Conservation (phyloP, 108 stramenopile species). For the Parietichytrium sp. region DNA sequence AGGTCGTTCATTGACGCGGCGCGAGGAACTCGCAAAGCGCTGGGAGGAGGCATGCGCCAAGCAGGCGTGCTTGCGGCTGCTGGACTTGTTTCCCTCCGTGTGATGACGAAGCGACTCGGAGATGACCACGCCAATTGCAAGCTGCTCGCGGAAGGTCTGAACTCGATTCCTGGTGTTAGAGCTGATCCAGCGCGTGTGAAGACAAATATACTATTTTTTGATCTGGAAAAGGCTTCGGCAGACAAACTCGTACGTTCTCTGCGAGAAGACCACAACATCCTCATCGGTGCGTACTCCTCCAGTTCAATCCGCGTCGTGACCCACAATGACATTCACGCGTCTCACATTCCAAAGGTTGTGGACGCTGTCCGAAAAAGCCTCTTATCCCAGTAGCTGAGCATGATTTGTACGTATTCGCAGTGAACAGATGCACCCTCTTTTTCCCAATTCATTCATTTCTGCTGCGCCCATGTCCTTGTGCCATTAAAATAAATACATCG, state of each 20-base stretch:
- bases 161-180: constrained; percentile 8
- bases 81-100: constrained; percentile 78
- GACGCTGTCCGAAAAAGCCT: constrained; percentile 8
- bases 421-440: no score
- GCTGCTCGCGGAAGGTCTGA: constrained; percentile 49
- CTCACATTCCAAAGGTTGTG: background rate
- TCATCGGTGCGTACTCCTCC: constrained; percentile 7
- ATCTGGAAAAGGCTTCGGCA: background rate
- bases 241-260: background rate
- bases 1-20: constrained; percentile 69
- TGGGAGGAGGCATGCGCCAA: constrained; percentile 96
- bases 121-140: constrained; percentile 67
- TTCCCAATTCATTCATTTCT: no score
- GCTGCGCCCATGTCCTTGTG: no score
- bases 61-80: constrained; percentile 83
- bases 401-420: no score
- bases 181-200: constrained; percentile 44
- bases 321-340: background rate
- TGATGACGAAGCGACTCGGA: constrained; percentile 74
- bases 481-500: no score
- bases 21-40: constrained; percentile 80
- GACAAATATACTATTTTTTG: constrained; percentile 57
- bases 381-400: no score
- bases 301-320: background rate
- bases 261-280: background rate